These are phyloP conservation scores for Catenaria anguillulae DNA, from an alignment of 371 early-diverging fungal species.

Conservation along the genomic window DNA sequence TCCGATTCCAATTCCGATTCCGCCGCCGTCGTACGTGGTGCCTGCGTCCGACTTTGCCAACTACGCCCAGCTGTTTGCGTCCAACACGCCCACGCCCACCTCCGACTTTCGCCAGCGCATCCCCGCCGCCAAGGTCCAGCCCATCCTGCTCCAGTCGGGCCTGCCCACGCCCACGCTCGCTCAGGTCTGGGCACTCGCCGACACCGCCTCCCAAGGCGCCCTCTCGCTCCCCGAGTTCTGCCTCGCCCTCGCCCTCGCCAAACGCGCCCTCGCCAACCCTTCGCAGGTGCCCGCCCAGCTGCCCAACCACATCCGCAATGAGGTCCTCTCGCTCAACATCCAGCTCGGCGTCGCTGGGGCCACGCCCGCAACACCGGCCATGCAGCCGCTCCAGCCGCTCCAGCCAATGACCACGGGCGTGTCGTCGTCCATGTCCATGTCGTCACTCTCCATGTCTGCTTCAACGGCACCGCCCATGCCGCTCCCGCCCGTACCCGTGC, in stretches of 20 bases:
- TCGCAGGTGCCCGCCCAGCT: constrained; percentile 22
- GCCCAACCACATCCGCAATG: constrained; percentile 24
- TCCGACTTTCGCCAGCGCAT: too few species aligned
- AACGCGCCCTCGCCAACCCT: constrained; percentile 21
- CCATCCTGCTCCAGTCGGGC: constrained; percentile 21
- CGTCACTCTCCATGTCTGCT: too few species aligned
- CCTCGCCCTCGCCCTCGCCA: constrained; percentile 39
- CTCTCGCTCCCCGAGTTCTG: constrained; percentile 38
- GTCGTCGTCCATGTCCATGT: too few species aligned
- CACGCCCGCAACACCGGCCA: constrained; percentile 2
- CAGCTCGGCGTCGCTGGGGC: not conserved
- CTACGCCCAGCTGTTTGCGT: constrained; percentile 13
- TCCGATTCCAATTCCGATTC: not conserved
- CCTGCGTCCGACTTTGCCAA: constrained; percentile 10
- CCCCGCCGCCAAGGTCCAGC: constrained; percentile 10
- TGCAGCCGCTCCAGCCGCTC: too few species aligned
- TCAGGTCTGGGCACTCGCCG: constrained; percentile 27
- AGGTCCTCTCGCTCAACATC: constrained; percentile 16
- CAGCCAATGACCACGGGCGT: too few species aligned
- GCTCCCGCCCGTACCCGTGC: too few species aligned
- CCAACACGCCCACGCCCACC: too few species aligned
- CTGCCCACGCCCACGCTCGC: constrained; percentile 21
- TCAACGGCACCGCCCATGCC: too few species aligned
- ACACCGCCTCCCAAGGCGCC: constrained; percentile 17
- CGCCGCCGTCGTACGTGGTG: constrained; percentile 15